A percentile compares a stretch with the other conserved stretches of the same genome.
Conservation (phyloP, 2,329 filamentous ascomycete species). For the Blumeria hordei region DNA sequence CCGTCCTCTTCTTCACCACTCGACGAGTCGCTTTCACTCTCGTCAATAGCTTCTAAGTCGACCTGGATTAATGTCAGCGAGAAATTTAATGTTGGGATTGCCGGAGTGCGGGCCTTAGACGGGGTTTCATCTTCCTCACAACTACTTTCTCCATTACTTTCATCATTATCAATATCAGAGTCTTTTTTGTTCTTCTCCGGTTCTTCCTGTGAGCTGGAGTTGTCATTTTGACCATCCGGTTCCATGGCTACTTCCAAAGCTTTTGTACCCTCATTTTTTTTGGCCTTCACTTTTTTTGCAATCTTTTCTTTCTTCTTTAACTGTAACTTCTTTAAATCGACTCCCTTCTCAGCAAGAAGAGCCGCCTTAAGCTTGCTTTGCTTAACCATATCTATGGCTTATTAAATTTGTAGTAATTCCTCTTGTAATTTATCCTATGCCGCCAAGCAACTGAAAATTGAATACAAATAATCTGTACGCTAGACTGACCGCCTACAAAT, state of each 20-base stretch:
- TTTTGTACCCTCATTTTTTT: conserved; percentile 18
- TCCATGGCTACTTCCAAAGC: conserved; percentile 8
- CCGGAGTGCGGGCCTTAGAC: conserved; percentile 4
- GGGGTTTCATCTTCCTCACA: conserved; percentile 14
- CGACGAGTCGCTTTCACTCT: conserved; percentile 32
- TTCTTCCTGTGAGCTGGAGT: no score
- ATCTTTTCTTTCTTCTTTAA: conserved; percentile 16
- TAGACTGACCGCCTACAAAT: neutral
- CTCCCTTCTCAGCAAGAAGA: conserved; percentile 28
- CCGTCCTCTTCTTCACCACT: conserved; percentile 24
- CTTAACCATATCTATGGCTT: conserved; percentile 10
- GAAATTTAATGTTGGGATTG: neutral
- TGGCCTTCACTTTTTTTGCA: conserved; percentile 23
- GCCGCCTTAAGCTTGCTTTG: conserved; percentile 27
- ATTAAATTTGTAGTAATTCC: neutral
- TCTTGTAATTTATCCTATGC: no score
- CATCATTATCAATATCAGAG: conserved; percentile 9
- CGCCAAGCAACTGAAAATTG: no score
- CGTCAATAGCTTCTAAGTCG: conserved; percentile 30
- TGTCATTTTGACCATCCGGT: conserved; percentile 8
- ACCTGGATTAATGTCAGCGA: conserved; percentile 16
- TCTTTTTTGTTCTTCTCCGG: conserved; percentile 1
- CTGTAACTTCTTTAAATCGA: conserved; percentile 24
- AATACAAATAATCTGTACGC: neutral
- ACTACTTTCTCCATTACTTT: conserved; percentile 15